Evolutionary conservation across 2,329 filamentous ascomycete genomes (phyloP), one percentile per base, ranked within the genome.

Genomic region (Cladosporium sp.): DNA sequence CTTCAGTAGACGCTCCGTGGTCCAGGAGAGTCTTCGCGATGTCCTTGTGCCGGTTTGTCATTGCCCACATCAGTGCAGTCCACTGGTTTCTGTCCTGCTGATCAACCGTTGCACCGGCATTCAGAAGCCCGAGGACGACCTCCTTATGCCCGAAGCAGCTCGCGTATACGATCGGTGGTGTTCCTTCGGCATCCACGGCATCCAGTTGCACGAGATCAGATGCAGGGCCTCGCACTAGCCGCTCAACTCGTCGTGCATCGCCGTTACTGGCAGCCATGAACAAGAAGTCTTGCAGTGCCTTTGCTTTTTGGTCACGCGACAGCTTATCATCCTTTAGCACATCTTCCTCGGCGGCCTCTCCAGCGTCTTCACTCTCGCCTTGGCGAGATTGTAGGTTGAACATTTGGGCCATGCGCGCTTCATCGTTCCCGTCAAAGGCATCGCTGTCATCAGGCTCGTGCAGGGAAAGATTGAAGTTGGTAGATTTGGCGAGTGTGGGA

Each of bases 21-120:
- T 98, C 92, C 29, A 98, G 79, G 13, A 98, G 74, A 9, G 90
- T 77, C 69, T 97, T 97, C 30, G 92, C 91, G 58, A 98, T 98
- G 41, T 84, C 84, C 71, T 97, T 97, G 71, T 98, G 93, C 51
- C 91, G 78, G 69, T 98, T 98, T 50, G 93, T 98, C 88, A 97
- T 97, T 43, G 93, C 92, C 93, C 93, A 98, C 91, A 98, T 98
- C 54, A 98, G 77, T 12, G 93, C 88, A 62, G 88, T 97, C 93
- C 93, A 98, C 64, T 94, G 86, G 65, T 97, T 97, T 55, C 85
- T 87, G 66, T 98, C 93, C 69, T 97, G 92, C 61, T 85, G 85
- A 71, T 98, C 90, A 46, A 97, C 90, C 61, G 89, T 81, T 33
- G 86, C 92, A 19, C 92, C 91, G 8, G 89, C 88, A 52, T 89